Conservation (phyloP, 2,329 filamentous ascomycete genomes). For the Aspergillus neotritici region DNA sequence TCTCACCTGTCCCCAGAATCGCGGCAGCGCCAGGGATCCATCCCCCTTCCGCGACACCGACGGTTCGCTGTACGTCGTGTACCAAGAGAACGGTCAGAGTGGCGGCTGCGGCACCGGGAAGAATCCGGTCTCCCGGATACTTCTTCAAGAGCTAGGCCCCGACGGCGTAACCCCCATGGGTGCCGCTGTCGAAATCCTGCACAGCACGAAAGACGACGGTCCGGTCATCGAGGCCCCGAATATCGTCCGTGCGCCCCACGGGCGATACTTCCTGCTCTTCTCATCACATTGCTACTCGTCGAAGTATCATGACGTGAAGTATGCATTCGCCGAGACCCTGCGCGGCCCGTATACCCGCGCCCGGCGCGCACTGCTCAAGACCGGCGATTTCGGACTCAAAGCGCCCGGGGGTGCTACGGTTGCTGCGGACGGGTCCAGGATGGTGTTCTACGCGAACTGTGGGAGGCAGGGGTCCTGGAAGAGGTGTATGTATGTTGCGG, state of each 20-base stretch:
- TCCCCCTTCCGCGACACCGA: conserved; percentile 53
- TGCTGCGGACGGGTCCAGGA: conserved; percentile 20
- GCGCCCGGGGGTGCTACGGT: conserved; percentile 25
- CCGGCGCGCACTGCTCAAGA: conserved; percentile 26
- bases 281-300: conserved; percentile 55
- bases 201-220: conserved; percentile 56
- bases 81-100: conserved; percentile 57
- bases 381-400: conserved; percentile 22
- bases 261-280: conserved; percentile 55
- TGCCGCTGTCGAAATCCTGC: conserved; percentile 50
- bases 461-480: neutral
- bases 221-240: conserved; percentile 58
- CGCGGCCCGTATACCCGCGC: conserved; percentile 33
- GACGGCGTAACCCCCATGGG: conserved; percentile 51
- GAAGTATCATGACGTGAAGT: conserved; percentile 53
- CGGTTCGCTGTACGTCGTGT: conserved; percentile 53
- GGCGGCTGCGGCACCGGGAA: conserved; percentile 42
- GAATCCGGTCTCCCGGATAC: conserved; percentile 27
- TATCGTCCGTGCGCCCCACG: conserved; percentile 34
- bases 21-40: conserved; percentile 59
- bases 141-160: conserved; percentile 33
- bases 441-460: conserved; percentile 29
- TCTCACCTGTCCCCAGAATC: conserved; percentile 47
- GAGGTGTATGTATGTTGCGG: conserved; percentile 25
- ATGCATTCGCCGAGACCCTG: conserved; percentile 45